Evolutionary conservation across 495 filamentous ascomycete species (phyloP).

Genomic region (Penicillium pulvis): DNA sequence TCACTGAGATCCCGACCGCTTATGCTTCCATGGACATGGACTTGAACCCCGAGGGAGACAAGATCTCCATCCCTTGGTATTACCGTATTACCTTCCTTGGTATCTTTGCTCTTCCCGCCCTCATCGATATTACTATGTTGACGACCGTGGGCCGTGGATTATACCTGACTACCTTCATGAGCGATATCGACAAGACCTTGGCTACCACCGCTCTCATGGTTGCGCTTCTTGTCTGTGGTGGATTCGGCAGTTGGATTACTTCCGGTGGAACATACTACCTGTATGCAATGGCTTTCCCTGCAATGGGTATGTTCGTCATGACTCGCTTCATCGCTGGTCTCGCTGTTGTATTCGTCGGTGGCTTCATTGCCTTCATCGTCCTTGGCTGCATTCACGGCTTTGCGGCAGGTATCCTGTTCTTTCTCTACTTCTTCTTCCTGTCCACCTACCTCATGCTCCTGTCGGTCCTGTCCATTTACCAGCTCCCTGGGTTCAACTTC

Average conservation of each 20-base stretch:
- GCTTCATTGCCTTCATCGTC: slow-evolving; percentile 7
- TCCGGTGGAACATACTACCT: slow-evolving; percentile 10
- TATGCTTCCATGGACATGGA: slow-evolving; percentile 8
- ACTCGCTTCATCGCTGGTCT: slow-evolving; percentile 6
- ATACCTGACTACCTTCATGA: slow-evolving; percentile 9
- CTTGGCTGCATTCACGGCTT: slow-evolving; percentile 5
- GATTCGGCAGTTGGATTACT: slow-evolving; percentile 8
- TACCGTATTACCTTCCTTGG: slow-evolving; percentile 8
- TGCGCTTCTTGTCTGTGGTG: slow-evolving; percentile 4
- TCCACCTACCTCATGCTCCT: slow-evolving; percentile 9
- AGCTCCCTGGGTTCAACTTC: slow-evolving; percentile 6
- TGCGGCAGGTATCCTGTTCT: slow-evolving; percentile 6
- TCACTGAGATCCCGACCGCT: slow-evolving; percentile 10
- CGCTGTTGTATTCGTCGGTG: slow-evolving; percentile 3
- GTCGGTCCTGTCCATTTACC: slow-evolving; percentile 6
- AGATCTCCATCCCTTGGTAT: background rate
- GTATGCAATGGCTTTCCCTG: slow-evolving; percentile 9
- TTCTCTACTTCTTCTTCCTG: slow-evolving; percentile 10
- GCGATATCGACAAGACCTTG: slow-evolving; percentile 11
- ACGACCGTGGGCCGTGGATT: slow-evolving; percentile 7
- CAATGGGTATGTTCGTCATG: slow-evolving; percentile 10
- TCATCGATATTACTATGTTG: slow-evolving; percentile 8
- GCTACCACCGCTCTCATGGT: slow-evolving; percentile 9
- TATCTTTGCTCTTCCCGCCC: slow-evolving; percentile 5
- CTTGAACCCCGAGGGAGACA: slow-evolving; percentile 7